A percentile compares a stretch with the other conserved stretches of the same genome.
Evolutionary conservation across 1,284 basidiomycete genomes (phyloP).

Genomic region (Heliocybe sulcata): DNA sequence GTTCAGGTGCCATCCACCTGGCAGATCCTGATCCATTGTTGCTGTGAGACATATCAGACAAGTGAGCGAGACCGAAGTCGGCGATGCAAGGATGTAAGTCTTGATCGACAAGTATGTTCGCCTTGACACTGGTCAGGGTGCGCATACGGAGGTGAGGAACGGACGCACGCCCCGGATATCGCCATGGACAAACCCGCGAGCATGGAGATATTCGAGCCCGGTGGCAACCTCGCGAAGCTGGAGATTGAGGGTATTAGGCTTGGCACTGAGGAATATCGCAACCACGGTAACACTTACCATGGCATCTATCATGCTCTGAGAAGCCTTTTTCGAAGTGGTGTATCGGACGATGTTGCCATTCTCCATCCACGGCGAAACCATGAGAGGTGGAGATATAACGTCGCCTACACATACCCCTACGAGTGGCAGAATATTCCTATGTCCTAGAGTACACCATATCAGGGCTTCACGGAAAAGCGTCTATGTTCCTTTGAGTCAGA

Average conservation of each 20-base stretch:
- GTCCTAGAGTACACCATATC: neutral
- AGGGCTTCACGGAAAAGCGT: neutral
- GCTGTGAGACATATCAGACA: constrained; percentile 17
- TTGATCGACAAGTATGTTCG: neutral
- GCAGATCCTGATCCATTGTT: constrained; percentile 15
- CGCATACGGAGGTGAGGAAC: neutral
- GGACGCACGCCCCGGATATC: neutral
- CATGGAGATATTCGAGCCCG: neutral
- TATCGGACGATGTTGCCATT: neutral
- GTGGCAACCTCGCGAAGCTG: neutral
- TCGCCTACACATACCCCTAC: neutral
- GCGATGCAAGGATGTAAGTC: neutral
- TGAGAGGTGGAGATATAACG: neutral
- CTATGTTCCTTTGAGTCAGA: neutral
- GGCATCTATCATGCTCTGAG: neutral
- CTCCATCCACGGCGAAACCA: neutral
- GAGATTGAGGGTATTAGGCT: neutral
- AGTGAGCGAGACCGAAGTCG: constrained; percentile 8
- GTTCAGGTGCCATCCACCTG: constrained; percentile 21
- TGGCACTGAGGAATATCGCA: neutral
- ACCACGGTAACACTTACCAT: neutral
- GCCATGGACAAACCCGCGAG: neutral
- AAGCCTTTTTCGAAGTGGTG: neutral
- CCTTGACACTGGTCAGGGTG: neutral
- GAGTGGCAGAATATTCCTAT: neutral